These are phyloP conservation scores for Phaeosphaeriaceae sp. DNA, from an alignment of 2,329 filamentous ascomycete species.

Conservation along the genomic window DNA sequence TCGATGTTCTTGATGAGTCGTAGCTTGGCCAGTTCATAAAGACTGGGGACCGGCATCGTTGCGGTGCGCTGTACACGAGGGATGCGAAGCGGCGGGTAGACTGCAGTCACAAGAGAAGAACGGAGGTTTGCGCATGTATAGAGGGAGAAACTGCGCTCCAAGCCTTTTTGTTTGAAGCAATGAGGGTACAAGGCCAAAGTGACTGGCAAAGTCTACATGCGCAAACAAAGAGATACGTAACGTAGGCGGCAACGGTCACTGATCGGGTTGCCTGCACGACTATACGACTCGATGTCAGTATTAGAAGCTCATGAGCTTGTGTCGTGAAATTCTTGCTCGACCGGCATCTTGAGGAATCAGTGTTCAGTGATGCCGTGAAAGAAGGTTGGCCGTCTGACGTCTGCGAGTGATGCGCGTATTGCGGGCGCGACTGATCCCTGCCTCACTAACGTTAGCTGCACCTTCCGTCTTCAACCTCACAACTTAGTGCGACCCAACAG, in stretches of 20 bases:
- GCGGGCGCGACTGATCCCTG: constrained; percentile 7
- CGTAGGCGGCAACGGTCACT: constrained; percentile 6
- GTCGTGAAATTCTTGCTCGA: background rate
- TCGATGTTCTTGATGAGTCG: constrained; percentile 51
- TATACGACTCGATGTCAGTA: background rate
- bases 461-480: constrained; percentile 9
- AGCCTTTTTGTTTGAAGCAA: background rate
- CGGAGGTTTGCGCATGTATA: background rate
- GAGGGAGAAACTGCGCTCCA: background rate
- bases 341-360: background rate
- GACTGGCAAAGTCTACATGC: background rate
- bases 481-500: constrained; percentile 2
- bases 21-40: constrained; percentile 50
- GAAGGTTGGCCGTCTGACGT: constrained; percentile 18
- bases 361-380: constrained; percentile 2
- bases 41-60: constrained; percentile 45
- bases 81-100: background rate
- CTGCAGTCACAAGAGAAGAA: background rate
- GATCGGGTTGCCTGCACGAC: constrained; percentile 1
- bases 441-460: background rate
- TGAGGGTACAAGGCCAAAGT: background rate
- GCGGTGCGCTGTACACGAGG: background rate
- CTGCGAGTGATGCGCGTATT: constrained; percentile 3
- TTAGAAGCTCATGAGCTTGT: background rate
- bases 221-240: background rate